A percentile compares a stretch with the other conserved stretches of the same genome.
Evolutionary conservation across 208 protist species (phyloP).

Genomic region (Histomonas meleagridis): DNA sequence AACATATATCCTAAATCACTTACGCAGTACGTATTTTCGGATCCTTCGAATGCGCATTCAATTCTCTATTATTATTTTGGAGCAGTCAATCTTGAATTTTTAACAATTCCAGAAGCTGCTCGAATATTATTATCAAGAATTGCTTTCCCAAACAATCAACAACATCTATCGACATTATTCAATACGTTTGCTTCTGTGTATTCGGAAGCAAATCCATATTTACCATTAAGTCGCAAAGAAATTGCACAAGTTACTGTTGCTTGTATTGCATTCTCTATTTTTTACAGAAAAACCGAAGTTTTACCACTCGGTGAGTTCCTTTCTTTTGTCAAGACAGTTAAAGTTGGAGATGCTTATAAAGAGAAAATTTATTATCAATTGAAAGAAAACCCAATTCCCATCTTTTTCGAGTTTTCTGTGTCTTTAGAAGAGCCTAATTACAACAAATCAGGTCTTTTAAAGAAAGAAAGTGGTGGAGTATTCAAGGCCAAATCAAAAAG

Average conservation of each 20-base stretch:
- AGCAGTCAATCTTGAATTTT: background rate
- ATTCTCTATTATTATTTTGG: background rate
- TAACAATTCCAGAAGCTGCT: background rate
- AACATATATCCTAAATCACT: background rate
- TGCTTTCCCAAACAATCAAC: slow-evolving; percentile 5
- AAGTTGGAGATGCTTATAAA: background rate
- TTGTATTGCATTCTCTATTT: background rate
- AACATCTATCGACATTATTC: background rate
- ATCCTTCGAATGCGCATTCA: background rate
- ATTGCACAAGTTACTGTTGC: background rate
- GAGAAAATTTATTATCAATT: background rate
- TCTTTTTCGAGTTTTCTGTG: background rate
- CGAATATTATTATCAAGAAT: background rate
- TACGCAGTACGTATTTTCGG: background rate
- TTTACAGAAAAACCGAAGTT: background rate
- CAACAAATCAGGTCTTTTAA: background rate
- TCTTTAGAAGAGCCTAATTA: background rate
- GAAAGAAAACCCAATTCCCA: background rate
- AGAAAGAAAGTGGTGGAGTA: background rate
- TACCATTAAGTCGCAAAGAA: no score
- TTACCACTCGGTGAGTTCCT: background rate
- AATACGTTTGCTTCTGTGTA: background rate
- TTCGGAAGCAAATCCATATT: background rate
- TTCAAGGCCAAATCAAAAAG: background rate
- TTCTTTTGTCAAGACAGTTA: background rate